These are phyloP conservation scores for Circinella minor DNA, from an alignment of 371 early-diverging fungal species.

Conservation along the genomic window DNA sequence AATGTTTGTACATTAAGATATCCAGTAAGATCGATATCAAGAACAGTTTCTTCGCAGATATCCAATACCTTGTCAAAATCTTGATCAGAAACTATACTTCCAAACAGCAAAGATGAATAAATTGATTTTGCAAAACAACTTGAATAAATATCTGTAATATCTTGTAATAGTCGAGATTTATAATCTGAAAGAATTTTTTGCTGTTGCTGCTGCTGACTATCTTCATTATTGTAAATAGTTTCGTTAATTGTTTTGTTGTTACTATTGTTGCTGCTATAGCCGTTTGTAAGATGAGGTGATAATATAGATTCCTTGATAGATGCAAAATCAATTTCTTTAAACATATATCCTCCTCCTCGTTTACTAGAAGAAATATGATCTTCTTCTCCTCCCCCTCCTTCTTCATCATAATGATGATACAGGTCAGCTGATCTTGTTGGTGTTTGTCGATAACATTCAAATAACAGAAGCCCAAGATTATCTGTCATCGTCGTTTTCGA, in stretches of 20 bases:
- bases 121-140: slow-evolving; percentile 68
- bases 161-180: slow-evolving; percentile 39
- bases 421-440: background rate
- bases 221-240: background rate
- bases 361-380: background rate
- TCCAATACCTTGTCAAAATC: slow-evolving; percentile 70
- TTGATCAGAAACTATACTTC: slow-evolving; percentile 53
- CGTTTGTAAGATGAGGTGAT: background rate
- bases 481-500: too few species aligned
- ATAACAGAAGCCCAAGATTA: slow-evolving; percentile 29
- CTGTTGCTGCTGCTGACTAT: background rate
- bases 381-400: background rate
- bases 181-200: slow-evolving; percentile 22
- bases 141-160: slow-evolving; percentile 50
- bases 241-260: background rate
- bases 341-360: background rate
- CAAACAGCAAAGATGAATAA: slow-evolving; percentile 68
- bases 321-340: slow-evolving; percentile 6
- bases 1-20: slow-evolving; percentile 74
- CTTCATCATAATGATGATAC: background rate
- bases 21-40: slow-evolving; percentile 76
- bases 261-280: background rate
- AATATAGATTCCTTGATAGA: slow-evolving; percentile 5
- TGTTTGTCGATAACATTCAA: slow-evolving; percentile 57
- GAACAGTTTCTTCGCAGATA: slow-evolving; percentile 66